phyloP scores from a whole-genome alignment of 2,329 filamentous ascomycete genomes.

The Xylaria arbuscula region DNA sequence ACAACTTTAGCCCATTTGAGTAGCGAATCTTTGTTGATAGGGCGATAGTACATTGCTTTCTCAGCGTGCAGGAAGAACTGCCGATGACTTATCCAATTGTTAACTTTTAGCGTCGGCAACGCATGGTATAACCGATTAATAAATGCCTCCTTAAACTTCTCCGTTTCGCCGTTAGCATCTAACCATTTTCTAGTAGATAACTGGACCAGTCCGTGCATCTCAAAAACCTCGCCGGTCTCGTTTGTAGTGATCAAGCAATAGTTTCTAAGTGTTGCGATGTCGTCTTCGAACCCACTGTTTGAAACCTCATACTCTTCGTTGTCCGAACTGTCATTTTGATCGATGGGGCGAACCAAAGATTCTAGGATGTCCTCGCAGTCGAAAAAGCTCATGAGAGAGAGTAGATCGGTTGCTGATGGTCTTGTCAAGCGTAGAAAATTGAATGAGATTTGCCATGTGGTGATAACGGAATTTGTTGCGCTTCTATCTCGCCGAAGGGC shows the following conservation, averaged over 20 bases:
- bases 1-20: conserved; percentile 42
- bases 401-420: conserved; percentile 53
- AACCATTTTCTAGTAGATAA: conserved; percentile 53
- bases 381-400: conserved; percentile 61
- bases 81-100: conserved; percentile 44
- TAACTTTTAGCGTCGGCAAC: conserved; percentile 46
- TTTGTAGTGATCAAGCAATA: conserved; percentile 52
- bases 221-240: conserved; percentile 45
- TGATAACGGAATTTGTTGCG: conserved; percentile 51
- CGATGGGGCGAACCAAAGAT: conserved; percentile 42
- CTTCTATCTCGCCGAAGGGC: conserved; percentile 50
- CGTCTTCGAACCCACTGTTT: conserved; percentile 46
- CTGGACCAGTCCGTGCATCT: conserved; percentile 59
- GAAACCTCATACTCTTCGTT: background rate
- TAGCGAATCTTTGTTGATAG: conserved; percentile 9
- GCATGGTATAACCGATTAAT: conserved; percentile 44
- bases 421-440: conserved; percentile 51
- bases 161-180: conserved; percentile 40
- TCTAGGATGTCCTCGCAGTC: conserved; percentile 56
- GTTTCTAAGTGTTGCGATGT: conserved; percentile 51
- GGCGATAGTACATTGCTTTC: conserved; percentile 7
- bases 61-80: conserved; percentile 28
- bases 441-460: conserved; percentile 53
- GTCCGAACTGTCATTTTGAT: background rate
- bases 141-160: conserved; percentile 48